Evolutionary conservation across 441 rosid species (phyloP).

Genomic region (Metrosideros polymorpha): DNA sequence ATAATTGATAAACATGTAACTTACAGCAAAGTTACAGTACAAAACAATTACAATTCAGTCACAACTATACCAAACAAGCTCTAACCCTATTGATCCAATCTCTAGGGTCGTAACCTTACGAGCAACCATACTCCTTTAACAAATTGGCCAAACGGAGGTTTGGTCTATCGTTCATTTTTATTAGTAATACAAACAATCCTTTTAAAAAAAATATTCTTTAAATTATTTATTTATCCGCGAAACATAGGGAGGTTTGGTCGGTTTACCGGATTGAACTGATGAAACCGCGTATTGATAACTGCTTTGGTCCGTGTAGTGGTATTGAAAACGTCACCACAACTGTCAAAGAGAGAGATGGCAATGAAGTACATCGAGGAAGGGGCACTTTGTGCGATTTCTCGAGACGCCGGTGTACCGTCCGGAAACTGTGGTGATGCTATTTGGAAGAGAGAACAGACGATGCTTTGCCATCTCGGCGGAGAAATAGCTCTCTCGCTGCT

Average conservation of each 20-base stretch:
- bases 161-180: no score
- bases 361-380: not conserved
- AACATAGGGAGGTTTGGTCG: no score
- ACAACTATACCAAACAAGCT: not conserved
- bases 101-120: not conserved
- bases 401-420: not conserved
- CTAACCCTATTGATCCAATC: not conserved
- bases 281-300: not conserved
- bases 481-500: no score
- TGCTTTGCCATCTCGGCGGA: no score
- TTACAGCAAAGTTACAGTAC: not conserved
- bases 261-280: not conserved
- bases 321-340: not conserved
- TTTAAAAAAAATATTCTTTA: no score
- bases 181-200: no score
- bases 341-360: no score
- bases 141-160: not conserved
- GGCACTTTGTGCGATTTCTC: not conserved
- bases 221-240: no score
- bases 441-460: no score
- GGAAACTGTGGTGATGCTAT: not conserved
- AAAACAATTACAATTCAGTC: not conserved
- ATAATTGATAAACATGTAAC: not conserved
- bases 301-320: not conserved
- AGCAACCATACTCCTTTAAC: not conserved